Conservation (phyloP, 352 stramenopile genomes). For the Thraustochytrium sp. region DNA sequence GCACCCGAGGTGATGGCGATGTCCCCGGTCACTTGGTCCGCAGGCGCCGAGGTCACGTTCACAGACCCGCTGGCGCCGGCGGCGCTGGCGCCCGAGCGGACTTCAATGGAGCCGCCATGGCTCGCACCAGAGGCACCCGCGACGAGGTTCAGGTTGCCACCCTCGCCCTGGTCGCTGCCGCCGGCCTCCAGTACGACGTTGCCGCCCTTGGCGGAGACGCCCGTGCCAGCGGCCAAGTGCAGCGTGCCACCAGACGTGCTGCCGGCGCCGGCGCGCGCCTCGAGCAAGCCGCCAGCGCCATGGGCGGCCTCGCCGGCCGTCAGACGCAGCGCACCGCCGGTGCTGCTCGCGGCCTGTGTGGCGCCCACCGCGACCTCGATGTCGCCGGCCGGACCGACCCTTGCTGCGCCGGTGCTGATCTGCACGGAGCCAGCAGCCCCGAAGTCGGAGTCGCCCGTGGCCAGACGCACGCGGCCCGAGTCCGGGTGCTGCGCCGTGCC, state of each 20-base stretch:
- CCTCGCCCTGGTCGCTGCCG: background rate
- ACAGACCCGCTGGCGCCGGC: too few species aligned
- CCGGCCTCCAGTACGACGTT: background rate
- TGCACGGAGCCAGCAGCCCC: background rate
- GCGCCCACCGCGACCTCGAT: background rate
- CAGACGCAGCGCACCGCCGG: background rate
- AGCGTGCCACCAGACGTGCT: background rate
- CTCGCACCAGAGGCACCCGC: background rate
- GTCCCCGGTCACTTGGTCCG: too few species aligned
- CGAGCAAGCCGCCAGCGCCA: background rate
- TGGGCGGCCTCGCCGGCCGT: background rate
- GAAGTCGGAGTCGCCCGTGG: conserved; percentile 44
- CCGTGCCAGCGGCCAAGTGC: background rate
- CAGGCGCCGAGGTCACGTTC: too few species aligned
- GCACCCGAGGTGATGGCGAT: background rate
- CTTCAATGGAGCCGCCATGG: background rate
- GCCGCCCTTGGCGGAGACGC: background rate
- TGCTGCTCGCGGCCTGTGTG: background rate
- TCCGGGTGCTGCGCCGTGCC: background rate
- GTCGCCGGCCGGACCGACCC: background rate
- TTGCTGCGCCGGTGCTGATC: background rate
- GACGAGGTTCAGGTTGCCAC: background rate
- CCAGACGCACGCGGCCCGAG: conserved; percentile 52
- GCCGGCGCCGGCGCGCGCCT: background rate
- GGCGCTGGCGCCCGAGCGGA: too few species aligned